Percentiles rank a stretch among this genome's conserved stretches.
Evolutionary conservation across 495 filamentous ascomycete genomes (phyloP).

Genomic region (Penicillium simplicissimum): DNA sequence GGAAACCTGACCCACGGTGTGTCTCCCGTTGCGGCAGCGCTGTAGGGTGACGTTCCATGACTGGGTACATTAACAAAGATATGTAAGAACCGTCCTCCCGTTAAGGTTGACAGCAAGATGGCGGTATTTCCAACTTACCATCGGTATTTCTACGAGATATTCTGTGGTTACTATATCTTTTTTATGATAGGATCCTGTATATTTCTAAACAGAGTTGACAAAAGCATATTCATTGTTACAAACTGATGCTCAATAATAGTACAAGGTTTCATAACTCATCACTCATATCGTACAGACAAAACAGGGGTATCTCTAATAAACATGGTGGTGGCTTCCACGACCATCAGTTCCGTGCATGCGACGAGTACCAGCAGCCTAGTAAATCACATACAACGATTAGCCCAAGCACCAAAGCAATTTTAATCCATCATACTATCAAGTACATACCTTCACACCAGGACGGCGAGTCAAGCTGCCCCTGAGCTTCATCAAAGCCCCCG

Average conservation of each 20-base stretch:
- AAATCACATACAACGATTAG: constrained; percentile 8
- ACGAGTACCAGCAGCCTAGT: constrained; percentile 67
- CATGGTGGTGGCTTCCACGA: constrained; percentile 45
- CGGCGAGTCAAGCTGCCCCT: constrained; percentile 61
- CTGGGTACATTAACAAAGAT: too few species aligned
- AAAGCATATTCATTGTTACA: too few species aligned
- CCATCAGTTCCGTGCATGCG: constrained; percentile 75
- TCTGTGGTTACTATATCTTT: too few species aligned
- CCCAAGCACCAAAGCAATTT: neutral
- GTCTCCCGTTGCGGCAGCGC: too few species aligned
- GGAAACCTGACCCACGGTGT: too few species aligned
- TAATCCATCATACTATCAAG: neutral
- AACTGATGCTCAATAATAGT: neutral
- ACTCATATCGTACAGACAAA: neutral
- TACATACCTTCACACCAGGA: constrained; percentile 62
- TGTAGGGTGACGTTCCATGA: too few species aligned
- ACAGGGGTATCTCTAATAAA: constrained; percentile 15
- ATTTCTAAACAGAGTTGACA: too few species aligned
- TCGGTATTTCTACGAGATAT: too few species aligned
- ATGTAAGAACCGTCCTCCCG: too few species aligned
- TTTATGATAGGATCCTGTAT: too few species aligned
- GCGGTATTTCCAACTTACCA: too few species aligned
- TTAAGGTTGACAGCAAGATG: too few species aligned
- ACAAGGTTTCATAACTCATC: constrained; percentile 1
- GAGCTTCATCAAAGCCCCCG: constrained; percentile 65